Conservation (phyloP, 2,329 filamentous ascomycete species). For the Magnaporthales sp. region DNA sequence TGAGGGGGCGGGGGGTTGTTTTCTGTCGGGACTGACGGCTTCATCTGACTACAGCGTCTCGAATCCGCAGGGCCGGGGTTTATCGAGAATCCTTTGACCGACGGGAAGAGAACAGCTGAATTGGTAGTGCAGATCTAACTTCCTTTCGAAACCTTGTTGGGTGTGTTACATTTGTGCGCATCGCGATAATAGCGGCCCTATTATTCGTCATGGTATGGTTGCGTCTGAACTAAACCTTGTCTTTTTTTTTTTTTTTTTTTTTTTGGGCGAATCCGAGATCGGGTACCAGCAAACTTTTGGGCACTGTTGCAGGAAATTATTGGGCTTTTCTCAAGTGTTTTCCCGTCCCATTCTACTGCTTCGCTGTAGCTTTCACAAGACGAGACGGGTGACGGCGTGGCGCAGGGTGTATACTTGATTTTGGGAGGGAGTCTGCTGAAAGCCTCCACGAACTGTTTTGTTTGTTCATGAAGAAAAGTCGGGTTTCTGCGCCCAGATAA, state of each 20-base stretch:
- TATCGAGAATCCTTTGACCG: not conserved
- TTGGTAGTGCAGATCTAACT: not conserved
- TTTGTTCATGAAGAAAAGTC: too few relatives aligned
- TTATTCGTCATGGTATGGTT: not conserved
- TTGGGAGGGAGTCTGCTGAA: not conserved
- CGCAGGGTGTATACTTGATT: not conserved
- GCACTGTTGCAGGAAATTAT: not conserved
- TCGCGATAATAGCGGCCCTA: not conserved
- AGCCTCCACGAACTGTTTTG: not conserved
- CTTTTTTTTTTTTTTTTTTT: not conserved
- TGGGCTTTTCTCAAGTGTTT: not conserved
- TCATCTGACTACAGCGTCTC: not conserved
- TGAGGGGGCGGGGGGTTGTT: not conserved
- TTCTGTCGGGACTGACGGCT: not conserved
- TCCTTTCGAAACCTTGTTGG: not conserved
- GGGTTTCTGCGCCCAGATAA: conserved; percentile 35
- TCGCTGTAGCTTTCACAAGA: not conserved
- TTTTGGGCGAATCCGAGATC: not conserved
- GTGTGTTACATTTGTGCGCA: not conserved
- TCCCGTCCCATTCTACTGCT: not conserved
- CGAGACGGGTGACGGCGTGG: not conserved
- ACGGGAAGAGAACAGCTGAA: not conserved
- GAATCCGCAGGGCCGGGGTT: not conserved
- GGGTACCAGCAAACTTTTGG: not conserved
- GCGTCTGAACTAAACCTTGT: not conserved